phyloP scores from a whole-genome alignment of 2,329 filamentous ascomycete species.

The Neodidymelliopsis sp. region DNA sequence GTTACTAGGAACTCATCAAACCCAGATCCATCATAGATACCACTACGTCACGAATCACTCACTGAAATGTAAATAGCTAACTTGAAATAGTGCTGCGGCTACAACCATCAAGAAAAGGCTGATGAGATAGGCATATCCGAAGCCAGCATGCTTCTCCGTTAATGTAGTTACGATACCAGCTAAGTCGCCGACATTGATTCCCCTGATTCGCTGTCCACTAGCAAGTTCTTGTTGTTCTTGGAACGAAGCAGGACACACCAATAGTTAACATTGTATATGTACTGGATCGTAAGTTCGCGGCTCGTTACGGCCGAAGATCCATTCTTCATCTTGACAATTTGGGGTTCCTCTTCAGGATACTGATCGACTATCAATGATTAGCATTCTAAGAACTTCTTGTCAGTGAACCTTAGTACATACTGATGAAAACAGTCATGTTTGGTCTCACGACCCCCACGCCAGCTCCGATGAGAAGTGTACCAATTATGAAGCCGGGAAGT shows the following conservation, averaged over 20 bases:
- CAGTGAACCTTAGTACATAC: conserved; percentile 1
- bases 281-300: conserved; percentile 32
- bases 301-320: conserved; percentile 28
- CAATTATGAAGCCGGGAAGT: conserved; percentile 9
- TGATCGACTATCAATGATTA: conserved; percentile 28
- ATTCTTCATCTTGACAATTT: conserved; percentile 24
- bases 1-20: conserved; percentile 1
- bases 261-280: conserved; percentile 41
- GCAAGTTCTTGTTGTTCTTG: background rate
- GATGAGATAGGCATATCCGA: conserved; percentile 70
- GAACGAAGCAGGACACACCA: conserved; percentile 25
- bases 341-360: conserved; percentile 18
- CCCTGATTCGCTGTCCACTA: conserved; percentile 13
- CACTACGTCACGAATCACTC: background rate
- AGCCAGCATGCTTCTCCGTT: conserved; percentile 71
- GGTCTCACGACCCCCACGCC: conserved; percentile 12
- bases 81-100: conserved; percentile 17
- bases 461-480: conserved; percentile 5
- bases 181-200: conserved; percentile 68
- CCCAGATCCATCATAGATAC: background rate
- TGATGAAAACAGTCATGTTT: conserved; percentile 9
- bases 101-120: conserved; percentile 68
- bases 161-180: conserved; percentile 65
- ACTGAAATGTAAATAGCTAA: conserved; percentile 1
- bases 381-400: background rate